Conservation (phyloP, 2,329 filamentous ascomycete genomes). For the Penicillium freii region DNA sequence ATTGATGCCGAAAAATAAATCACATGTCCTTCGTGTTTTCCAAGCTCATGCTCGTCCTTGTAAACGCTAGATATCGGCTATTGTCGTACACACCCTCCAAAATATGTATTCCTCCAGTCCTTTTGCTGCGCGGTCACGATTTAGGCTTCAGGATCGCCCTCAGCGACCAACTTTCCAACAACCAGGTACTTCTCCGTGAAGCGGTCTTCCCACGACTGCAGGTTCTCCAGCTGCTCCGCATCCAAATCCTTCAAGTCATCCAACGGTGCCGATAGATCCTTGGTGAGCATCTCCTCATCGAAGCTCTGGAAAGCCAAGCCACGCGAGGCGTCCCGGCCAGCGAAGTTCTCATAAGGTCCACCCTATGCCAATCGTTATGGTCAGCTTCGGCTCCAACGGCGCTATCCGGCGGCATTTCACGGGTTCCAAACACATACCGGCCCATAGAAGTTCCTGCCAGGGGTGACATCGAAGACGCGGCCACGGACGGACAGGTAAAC, state of each 20-base stretch:
- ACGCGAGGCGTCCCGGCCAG: slow-evolving; percentile 82
- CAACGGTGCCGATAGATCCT: slow-evolving; percentile 79
- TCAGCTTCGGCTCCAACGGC: slow-evolving; percentile 5
- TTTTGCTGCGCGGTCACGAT: slow-evolving; percentile 9
- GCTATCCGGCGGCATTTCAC: background rate
- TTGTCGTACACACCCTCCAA: background rate
- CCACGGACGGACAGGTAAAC: slow-evolving; percentile 92
- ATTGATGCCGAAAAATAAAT: background rate
- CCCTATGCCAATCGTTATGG: slow-evolving; percentile 48
- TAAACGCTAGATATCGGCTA: background rate
- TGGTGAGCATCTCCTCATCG: slow-evolving; percentile 90
- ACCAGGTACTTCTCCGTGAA: slow-evolving; percentile 93
- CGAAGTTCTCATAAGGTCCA: slow-evolving; percentile 94
- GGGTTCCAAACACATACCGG: slow-evolving; percentile 50
- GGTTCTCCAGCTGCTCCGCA: slow-evolving; percentile 73
- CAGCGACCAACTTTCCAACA: slow-evolving; percentile 79
- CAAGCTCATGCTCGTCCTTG: background rate
- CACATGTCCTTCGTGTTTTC: background rate
- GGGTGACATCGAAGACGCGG: slow-evolving; percentile 83
- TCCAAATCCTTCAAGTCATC: slow-evolving; percentile 72
- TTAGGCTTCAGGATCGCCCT: slow-evolving; percentile 49
- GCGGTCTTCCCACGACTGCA: slow-evolving; percentile 88
- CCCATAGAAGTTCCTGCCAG: slow-evolving; percentile 91
- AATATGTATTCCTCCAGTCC: background rate
- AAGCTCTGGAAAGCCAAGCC: slow-evolving; percentile 90